Conservation (phyloP, 306 rosid genomes). For the Prunus mongolica region DNA sequence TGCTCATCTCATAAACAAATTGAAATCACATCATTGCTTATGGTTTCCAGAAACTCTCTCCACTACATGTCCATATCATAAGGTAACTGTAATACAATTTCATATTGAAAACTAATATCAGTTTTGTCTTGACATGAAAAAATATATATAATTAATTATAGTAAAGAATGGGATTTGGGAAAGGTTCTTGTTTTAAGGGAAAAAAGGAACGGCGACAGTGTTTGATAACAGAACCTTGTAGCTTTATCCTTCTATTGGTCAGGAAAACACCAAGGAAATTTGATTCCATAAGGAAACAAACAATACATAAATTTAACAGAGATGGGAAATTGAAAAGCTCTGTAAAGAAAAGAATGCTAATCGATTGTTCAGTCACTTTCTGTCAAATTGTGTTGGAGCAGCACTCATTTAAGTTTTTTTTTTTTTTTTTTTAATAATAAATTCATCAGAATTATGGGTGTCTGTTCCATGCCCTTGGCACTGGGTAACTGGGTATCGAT, state of each 20-base stretch:
- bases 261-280: not conserved
- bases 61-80: not conserved
- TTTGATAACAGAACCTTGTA: not conserved
- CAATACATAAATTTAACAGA: not conserved
- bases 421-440: not conserved
- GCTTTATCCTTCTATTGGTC: not conserved
- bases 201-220: not conserved
- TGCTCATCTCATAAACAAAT: not conserved
- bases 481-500: conserved; percentile 36
- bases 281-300: not conserved
- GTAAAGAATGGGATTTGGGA: not conserved
- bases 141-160: not conserved
- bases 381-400: conserved; percentile 32
- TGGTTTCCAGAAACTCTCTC: not conserved
- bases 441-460: conserved; percentile 28
- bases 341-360: conserved; percentile 5
- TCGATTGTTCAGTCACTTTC: conserved; percentile 23
- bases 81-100: not conserved
- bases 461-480: conserved; percentile 25
- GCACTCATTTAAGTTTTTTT: not conserved
- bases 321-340: not conserved
- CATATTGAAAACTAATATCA: not conserved
- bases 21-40: not conserved
- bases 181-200: not conserved
- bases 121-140: conserved; percentile 4